phyloP scores from a whole-genome alignment of 2,329 filamentous ascomycete genomes.

The Leptodontidium sp. region DNA sequence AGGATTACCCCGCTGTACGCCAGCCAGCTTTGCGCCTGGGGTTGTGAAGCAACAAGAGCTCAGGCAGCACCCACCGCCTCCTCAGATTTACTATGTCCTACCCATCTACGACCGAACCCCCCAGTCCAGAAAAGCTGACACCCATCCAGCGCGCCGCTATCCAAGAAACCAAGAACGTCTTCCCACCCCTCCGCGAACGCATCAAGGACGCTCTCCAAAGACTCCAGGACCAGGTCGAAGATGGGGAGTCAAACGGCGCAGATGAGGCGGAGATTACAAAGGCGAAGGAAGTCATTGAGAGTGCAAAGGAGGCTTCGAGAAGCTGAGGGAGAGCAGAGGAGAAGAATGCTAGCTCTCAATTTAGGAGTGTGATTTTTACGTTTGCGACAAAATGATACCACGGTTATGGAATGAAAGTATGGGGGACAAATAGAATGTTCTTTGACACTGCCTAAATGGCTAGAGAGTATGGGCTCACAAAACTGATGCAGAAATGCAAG shows the following conservation, averaged over 20 bases:
- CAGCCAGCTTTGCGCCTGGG: background rate
- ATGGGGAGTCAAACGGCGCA: slow-evolving; percentile 58
- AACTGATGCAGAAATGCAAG: slow-evolving; percentile 23
- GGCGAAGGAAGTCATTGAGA: slow-evolving; percentile 56
- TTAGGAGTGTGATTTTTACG: slow-evolving; percentile 18
- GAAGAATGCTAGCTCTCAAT: background rate
- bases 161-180: slow-evolving; percentile 87
- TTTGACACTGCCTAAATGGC: background rate
- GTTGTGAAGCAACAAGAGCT: background rate
- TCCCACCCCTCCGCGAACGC: slow-evolving; percentile 74
- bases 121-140: slow-evolving; percentile 19
- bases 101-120: background rate
- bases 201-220: slow-evolving; percentile 76
- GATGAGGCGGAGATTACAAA: slow-evolving; percentile 57
- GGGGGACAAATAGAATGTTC: background rate
- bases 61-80: background rate
- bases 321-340: slow-evolving; percentile 12
- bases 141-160: slow-evolving; percentile 58
- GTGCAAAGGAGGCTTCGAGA: slow-evolving; percentile 53
- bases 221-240: slow-evolving; percentile 79
- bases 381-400: slow-evolving; percentile 29
- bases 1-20: slow-evolving; percentile 21
- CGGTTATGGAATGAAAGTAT: slow-evolving; percentile 6
- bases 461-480: background rate
- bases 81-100: background rate